Conservation (phyloP, 1,284 basidiomycete genomes). For the Lignosus rhinocerotis region DNA sequence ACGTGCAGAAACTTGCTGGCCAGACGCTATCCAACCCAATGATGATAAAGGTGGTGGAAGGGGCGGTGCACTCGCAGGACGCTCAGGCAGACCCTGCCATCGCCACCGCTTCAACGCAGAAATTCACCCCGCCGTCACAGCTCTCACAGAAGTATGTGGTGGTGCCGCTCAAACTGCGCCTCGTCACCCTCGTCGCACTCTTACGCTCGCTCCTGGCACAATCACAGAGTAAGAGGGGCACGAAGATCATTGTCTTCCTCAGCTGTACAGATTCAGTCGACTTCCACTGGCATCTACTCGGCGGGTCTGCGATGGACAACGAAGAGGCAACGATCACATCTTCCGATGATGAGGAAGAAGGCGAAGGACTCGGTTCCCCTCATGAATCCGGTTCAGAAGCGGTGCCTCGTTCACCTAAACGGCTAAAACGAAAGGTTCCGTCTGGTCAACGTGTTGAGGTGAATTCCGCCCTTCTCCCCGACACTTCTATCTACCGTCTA, state of each 20-base stretch:
- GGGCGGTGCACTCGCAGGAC: slow-evolving; percentile 37
- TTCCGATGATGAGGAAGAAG: slow-evolving; percentile 28
- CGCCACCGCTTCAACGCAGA: slow-evolving; percentile 40
- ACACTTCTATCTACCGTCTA: slow-evolving; percentile 84
- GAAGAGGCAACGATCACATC: slow-evolving; percentile 27
- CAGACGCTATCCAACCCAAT: slow-evolving; percentile 73
- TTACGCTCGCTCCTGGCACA: slow-evolving; percentile 75
- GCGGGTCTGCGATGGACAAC: slow-evolving; percentile 72
- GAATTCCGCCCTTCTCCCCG: slow-evolving; percentile 78
- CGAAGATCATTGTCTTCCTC: slow-evolving; percentile 91
- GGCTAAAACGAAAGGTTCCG: slow-evolving; percentile 24
- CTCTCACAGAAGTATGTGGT: slow-evolving; percentile 92
- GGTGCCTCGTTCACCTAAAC: slow-evolving; percentile 16
- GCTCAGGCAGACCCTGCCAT: slow-evolving; percentile 7
- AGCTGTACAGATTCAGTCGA: slow-evolving; percentile 98
- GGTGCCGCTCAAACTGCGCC: slow-evolving; percentile 90
- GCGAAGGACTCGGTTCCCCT: slow-evolving; percentile 28
- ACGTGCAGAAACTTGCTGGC: slow-evolving; percentile 92
- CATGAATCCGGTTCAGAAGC: not conserved
- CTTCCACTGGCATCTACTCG: slow-evolving; percentile 92
- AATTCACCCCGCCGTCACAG: slow-evolving; percentile 93
- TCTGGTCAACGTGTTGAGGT: slow-evolving; percentile 49
- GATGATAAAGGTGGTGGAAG: slow-evolving; percentile 68
- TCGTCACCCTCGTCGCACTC: slow-evolving; percentile 89
- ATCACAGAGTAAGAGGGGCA: slow-evolving; percentile 48